These are phyloP conservation scores for Primulina eburnea DNA, from an alignment of 257 asterid species.

Conservation along the genomic window DNA sequence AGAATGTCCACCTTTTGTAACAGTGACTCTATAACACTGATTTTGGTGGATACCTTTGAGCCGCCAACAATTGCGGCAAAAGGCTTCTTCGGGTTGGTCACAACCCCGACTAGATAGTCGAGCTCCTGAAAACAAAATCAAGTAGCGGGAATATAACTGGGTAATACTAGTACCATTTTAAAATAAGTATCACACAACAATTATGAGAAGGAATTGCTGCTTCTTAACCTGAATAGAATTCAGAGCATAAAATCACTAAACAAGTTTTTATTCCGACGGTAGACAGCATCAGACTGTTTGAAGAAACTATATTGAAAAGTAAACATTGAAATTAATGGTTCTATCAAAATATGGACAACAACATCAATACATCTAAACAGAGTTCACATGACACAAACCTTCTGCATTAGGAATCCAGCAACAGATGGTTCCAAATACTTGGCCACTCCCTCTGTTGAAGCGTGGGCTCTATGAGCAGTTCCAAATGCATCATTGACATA, in stretches of 20 bases:
- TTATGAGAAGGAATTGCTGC: not conserved
- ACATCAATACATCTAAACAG: not conserved
- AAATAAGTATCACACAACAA: not conserved
- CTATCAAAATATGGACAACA: not conserved
- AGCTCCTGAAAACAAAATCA: slow-evolving; percentile 34
- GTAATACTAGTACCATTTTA: not conserved
- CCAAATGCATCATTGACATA: slow-evolving; percentile 25
- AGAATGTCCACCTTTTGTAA: slow-evolving; percentile 39
- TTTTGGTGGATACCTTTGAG: slow-evolving; percentile 41
- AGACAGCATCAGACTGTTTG: not conserved
- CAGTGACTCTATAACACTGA: slow-evolving; percentile 45
- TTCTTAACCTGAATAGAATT: not conserved
- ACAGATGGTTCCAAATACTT: slow-evolving; percentile 50
- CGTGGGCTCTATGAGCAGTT: slow-evolving; percentile 48
- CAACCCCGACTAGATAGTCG: slow-evolving; percentile 47
- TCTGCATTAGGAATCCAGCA: slow-evolving; percentile 55
- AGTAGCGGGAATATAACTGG: not conserved
- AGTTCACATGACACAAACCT: slow-evolving; percentile 25
- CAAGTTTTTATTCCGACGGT: not conserved
- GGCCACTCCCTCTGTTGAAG: slow-evolving; percentile 58
- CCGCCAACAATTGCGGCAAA: slow-evolving; percentile 55
- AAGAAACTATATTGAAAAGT: not conserved
- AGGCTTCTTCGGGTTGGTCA: slow-evolving; percentile 43
- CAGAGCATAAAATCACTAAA: not conserved
- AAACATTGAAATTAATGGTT: not conserved